Base-by-base conservation (phyloP, 2,329 filamentous ascomycete species). In the Penicillium hordei region DNA sequence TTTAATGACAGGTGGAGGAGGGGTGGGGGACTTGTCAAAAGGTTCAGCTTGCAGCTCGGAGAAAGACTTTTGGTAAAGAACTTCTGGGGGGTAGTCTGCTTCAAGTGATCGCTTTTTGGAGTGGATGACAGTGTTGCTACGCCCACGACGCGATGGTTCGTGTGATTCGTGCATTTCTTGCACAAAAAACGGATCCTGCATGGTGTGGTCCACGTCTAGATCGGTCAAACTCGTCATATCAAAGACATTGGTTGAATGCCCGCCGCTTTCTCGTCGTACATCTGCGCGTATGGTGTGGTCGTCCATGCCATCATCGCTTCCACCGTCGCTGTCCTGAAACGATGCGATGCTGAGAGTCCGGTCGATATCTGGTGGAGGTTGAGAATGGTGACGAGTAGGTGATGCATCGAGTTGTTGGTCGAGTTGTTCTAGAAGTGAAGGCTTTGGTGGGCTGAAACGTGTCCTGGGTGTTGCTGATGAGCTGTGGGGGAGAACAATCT, bases 41-140 rank as follows among this genome's bases (percentile, higher is more conserved):
- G 76, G 70, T 60, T 84, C 79, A 4, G 73, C 72, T 59, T 78
- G 78, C 3, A 85, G 75, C n/a, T 80, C 72, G 0, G 75, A 65
- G 57, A 81, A 83, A 0, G 70, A 70, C 71, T 82, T 82, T 15
- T 71, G 68, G 36, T 73, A 72, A 1, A 85, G 74, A 15, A 73
- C 61, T 19, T 78, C 70, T 2, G 67, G 68, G 3, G 80, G 76
- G 59, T 84, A 84, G 65, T 84, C 82, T 25, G 76, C 68, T 63
- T 75, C 72, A 13, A 76, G 59, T n/a, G 61, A 56, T 36, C 69
- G 67, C 57, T 72, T 74, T 51, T 65, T 73, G 1, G 60, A 63
- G 33, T 60, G 65, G n/a, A 64, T 61, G 40, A 64, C 63, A 23
- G 65, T 65, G 60, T 67, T 64, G 40, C 67, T 60, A 6, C 64